These are phyloP conservation scores for Biancaea sappan DNA, from an alignment of 306 rosid species.

Conservation along the genomic window DNA sequence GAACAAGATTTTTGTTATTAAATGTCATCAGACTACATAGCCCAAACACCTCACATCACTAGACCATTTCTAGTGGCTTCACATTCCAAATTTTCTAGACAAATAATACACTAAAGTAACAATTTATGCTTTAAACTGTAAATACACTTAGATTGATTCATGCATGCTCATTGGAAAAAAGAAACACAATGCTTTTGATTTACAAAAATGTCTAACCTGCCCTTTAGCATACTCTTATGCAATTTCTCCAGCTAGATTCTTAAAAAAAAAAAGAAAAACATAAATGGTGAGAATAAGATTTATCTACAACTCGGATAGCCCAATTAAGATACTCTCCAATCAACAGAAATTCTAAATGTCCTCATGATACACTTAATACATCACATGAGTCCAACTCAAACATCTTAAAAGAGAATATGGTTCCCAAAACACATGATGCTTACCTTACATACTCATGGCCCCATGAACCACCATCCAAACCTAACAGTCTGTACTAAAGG, in stretches of 20 bases:
- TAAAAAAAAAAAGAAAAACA: slow-evolving; percentile 36
- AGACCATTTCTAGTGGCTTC: too few relatives aligned
- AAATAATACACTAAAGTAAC: too few relatives aligned
- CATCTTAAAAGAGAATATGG: too few relatives aligned
- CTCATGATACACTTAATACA: background rate
- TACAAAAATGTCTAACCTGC: slow-evolving; percentile 57
- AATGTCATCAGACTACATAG: too few relatives aligned
- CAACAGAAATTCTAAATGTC: background rate
- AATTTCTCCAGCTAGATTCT: slow-evolving; percentile 98
- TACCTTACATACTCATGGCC: slow-evolving; percentile 98
- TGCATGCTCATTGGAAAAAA: background rate
- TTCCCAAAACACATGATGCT: too few relatives aligned
- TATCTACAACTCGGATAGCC: background rate
- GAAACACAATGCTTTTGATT: background rate
- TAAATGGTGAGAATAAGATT: slow-evolving; percentile 24
- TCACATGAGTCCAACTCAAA: background rate
- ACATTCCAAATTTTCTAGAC: too few relatives aligned
- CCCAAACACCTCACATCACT: too few relatives aligned
- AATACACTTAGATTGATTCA: background rate
- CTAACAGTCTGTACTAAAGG: slow-evolving; percentile 76
- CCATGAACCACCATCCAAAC: slow-evolving; percentile 93
- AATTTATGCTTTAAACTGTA: background rate
- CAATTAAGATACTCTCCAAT: background rate
- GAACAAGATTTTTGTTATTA: too few relatives aligned
- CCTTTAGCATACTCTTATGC: too few relatives aligned